Evolutionary conservation across 1,284 basidiomycete genomes (phyloP).

Genomic region (Heterobasidion annosum): DNA sequence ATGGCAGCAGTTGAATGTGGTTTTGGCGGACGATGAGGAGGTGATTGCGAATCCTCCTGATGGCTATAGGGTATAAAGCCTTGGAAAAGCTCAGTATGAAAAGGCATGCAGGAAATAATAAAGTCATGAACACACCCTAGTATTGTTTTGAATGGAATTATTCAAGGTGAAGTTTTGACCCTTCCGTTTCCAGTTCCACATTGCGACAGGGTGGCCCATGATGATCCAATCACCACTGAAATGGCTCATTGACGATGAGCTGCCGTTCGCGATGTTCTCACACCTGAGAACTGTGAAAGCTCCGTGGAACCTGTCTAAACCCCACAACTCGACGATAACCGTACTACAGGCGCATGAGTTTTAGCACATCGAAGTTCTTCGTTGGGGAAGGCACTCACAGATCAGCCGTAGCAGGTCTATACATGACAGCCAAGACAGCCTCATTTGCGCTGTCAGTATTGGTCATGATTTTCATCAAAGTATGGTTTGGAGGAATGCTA

Average conservation of each 20-base stretch:
- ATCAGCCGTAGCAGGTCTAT: conserved; percentile 6
- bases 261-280: conserved; percentile 3
- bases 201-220: conserved; percentile 10
- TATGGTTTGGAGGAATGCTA: too few species aligned
- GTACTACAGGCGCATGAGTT: background rate
- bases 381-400: background rate
- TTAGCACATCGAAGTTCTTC: background rate
- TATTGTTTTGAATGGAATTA: conserved; percentile 5
- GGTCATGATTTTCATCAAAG: too few species aligned
- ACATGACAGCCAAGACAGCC: conserved; percentile 18
- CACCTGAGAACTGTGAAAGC: conserved; percentile 8
- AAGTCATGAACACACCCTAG: conserved; percentile 3
- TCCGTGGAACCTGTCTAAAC: conserved; percentile 13
- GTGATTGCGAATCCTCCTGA: conserved; percentile 19
- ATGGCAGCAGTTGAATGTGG: conserved; percentile 18
- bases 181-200: conserved; percentile 12
- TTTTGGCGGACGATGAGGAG: conserved; percentile 20
- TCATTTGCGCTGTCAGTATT: conserved; percentile 4
- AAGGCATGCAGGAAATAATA: background rate
- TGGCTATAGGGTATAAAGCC: conserved; percentile 17
- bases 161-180: conserved; percentile 9
- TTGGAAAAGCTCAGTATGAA: conserved; percentile 4
- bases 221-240: conserved; percentile 10
- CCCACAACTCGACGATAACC: conserved; percentile 10
- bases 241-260: conserved; percentile 7